Evolutionary conservation across 2,329 filamentous ascomycete genomes (phyloP).

Genomic region (Fusarium proliferatum): DNA sequence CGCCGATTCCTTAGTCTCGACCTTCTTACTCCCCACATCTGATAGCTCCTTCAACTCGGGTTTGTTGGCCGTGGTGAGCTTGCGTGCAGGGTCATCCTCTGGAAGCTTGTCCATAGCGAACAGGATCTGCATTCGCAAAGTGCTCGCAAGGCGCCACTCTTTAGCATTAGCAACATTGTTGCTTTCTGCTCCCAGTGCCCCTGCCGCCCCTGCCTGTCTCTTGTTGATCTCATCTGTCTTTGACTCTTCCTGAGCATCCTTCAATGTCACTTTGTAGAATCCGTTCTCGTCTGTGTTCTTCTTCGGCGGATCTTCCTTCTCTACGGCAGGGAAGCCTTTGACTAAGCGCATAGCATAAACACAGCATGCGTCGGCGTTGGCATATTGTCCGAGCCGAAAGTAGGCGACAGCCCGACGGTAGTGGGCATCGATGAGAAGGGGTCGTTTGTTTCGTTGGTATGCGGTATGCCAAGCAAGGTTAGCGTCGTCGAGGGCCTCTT

Average conservation of each 20-base stretch:
- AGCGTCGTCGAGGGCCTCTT: slow-evolving; percentile 76
- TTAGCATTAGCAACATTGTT: slow-evolving; percentile 23
- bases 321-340: slow-evolving; percentile 47
- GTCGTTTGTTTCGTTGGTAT: slow-evolving; percentile 75
- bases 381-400: slow-evolving; percentile 75
- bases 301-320: slow-evolving; percentile 48
- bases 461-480: slow-evolving; percentile 73
- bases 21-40: slow-evolving; percentile 13
- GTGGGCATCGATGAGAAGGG: slow-evolving; percentile 83
- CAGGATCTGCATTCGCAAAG: slow-evolving; percentile 62
- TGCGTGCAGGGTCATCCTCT: slow-evolving; percentile 58
- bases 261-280: slow-evolving; percentile 57
- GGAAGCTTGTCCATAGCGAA: slow-evolving; percentile 57
- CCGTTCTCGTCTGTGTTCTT: slow-evolving; percentile 57
- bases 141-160: slow-evolving; percentile 56
- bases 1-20: neutral
- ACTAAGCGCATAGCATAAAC: slow-evolving; percentile 62
- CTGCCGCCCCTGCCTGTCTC: neutral
- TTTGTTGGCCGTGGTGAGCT: slow-evolving; percentile 52
- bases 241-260: slow-evolving; percentile 46
- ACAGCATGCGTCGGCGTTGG: slow-evolving; percentile 79
- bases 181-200: neutral
- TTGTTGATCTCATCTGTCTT: slow-evolving; percentile 48
- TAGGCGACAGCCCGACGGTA: slow-evolving; percentile 81
- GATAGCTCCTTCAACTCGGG: slow-evolving; percentile 49